Conservation (phyloP, 2,329 filamentous ascomycete species). For the Ustilaginoidea virens region DNA sequence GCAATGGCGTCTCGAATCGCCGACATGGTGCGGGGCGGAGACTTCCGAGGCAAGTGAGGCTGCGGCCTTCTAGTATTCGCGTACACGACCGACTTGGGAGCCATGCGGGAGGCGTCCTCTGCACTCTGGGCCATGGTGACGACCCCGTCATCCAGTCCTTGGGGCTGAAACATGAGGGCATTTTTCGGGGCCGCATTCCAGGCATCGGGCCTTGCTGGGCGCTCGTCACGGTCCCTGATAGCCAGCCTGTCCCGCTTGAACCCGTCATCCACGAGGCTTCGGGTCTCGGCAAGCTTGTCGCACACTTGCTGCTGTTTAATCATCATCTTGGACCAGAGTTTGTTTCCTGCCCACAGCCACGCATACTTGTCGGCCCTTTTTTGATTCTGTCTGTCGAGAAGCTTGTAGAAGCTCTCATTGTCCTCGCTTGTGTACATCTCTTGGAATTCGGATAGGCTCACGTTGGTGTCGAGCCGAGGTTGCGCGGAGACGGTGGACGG, state of each 20-base stretch:
- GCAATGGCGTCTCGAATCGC: slow-evolving; percentile 74
- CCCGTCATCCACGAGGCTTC: slow-evolving; percentile 38
- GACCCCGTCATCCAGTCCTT: slow-evolving; percentile 42
- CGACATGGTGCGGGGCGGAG: slow-evolving; percentile 70
- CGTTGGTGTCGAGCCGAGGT: slow-evolving; percentile 50
- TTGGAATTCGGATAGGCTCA: slow-evolving; percentile 78
- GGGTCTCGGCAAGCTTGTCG: slow-evolving; percentile 30
- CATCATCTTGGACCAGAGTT: slow-evolving; percentile 68
- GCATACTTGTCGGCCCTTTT: slow-evolving; percentile 72
- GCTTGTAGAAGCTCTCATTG: slow-evolving; percentile 88
- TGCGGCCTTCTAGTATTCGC: slow-evolving; percentile 66
- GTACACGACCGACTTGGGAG: slow-evolving; percentile 64
- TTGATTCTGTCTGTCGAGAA: slow-evolving; percentile 81
- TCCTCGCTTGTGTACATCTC: slow-evolving; percentile 93
- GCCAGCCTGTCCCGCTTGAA: slow-evolving; percentile 42
- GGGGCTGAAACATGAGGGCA: slow-evolving; percentile 70
- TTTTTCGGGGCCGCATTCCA: slow-evolving; percentile 69
- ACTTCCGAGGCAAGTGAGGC: slow-evolving; percentile 26
- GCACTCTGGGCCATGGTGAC: slow-evolving; percentile 52
- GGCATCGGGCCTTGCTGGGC: slow-evolving; percentile 60
- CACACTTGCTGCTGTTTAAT: slow-evolving; percentile 50
- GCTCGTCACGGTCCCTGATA: slow-evolving; percentile 51
- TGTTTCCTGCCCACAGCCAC: slow-evolving; percentile 83
- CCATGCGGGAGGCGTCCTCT: slow-evolving; percentile 55
- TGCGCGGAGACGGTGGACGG: slow-evolving; percentile 22